Conservation (phyloP, 768 basidiomycete genomes). For the Daedaleopsis sinensis region DNA sequence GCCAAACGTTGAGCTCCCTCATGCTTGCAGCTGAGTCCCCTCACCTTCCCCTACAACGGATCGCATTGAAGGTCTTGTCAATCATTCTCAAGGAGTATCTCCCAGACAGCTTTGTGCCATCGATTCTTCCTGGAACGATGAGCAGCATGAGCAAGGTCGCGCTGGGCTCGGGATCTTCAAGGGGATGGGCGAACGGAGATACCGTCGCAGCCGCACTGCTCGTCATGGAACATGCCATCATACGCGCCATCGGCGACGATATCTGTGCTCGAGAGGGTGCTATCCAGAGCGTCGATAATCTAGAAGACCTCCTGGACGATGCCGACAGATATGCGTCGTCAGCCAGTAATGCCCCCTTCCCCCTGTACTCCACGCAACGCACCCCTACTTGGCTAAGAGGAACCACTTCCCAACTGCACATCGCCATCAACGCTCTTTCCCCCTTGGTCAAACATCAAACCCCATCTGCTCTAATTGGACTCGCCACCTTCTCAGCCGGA, state of each 20-base stretch:
- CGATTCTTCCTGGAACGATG: conserved; percentile 83
- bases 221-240: conserved; percentile 56
- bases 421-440: conserved; percentile 78
- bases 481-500: conserved; percentile 56
- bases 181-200: conserved; percentile 76
- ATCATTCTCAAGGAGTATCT: conserved; percentile 53
- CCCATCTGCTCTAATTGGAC: conserved; percentile 59
- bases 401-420: conserved; percentile 80
- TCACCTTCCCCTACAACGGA: conserved; percentile 60
- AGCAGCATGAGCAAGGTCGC: conserved; percentile 77
- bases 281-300: conserved; percentile 52
- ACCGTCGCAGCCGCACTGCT: conserved; percentile 59
- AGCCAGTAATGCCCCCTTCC: neutral
- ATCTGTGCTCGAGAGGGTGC: conserved; percentile 66
- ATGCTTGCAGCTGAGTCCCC: conserved; percentile 59
- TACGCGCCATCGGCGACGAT: conserved; percentile 66
- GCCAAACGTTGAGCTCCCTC: conserved; percentile 80
- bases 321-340: neutral
- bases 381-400: conserved; percentile 80
- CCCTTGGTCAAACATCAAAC: conserved; percentile 74
- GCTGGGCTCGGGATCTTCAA: conserved; percentile 52
- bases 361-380: conserved; percentile 55
- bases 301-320: conserved; percentile 62
- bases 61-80: conserved; percentile 61
- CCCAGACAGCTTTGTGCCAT: conserved; percentile 57